Percentiles rank a stretch among this genome's conserved stretches.
phyloP scores from a whole-genome alignment of 257 asterid genomes.

The Scutellaria barbata region DNA sequence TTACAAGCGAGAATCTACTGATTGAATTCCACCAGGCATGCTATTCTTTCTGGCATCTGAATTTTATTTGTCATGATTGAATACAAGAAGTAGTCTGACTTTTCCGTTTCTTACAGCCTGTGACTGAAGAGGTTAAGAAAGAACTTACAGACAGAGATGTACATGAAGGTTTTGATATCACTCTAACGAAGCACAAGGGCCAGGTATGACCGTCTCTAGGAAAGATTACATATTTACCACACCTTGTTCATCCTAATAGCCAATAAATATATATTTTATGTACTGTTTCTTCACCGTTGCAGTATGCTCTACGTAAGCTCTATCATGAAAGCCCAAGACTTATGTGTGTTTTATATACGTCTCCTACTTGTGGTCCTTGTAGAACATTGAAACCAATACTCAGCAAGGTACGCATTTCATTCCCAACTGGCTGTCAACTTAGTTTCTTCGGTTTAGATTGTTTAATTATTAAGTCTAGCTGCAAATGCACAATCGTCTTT shows the following conservation, averaged over 20 bases:
- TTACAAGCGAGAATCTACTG: constrained; percentile 74
- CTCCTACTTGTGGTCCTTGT: constrained; percentile 99
- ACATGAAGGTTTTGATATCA: constrained; percentile 75
- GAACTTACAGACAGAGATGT: constrained; percentile 92
- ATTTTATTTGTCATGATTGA: too few relatives aligned
- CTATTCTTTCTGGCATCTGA: constrained; percentile 9
- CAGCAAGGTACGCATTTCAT: constrained; percentile 66
- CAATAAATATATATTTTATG: constrained; percentile 4
- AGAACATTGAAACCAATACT: constrained; percentile 98
- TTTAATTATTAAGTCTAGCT: not conserved
- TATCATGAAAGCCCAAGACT: constrained; percentile 95
- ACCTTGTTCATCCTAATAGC: not conserved
- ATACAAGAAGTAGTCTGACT: not conserved
- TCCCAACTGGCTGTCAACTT: not conserved
- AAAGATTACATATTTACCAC: constrained; percentile 19
- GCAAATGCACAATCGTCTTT: not conserved
- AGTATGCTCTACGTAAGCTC: constrained; percentile 94
- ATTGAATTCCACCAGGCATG: constrained; percentile 98
- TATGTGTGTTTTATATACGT: constrained; percentile 76
- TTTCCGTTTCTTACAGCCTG: constrained; percentile 53
- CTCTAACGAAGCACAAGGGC: constrained; percentile 87
- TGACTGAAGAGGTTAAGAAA: constrained; percentile 83
- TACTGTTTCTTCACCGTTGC: constrained; percentile 38
- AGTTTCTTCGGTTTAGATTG: not conserved
- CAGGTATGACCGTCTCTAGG: constrained; percentile 58